A percentile compares a stretch with the other conserved stretches of the same genome.
phyloP scores from a whole-genome alignment of 2,329 filamentous ascomycete genomes.

The Achaetomium macrosporum region DNA sequence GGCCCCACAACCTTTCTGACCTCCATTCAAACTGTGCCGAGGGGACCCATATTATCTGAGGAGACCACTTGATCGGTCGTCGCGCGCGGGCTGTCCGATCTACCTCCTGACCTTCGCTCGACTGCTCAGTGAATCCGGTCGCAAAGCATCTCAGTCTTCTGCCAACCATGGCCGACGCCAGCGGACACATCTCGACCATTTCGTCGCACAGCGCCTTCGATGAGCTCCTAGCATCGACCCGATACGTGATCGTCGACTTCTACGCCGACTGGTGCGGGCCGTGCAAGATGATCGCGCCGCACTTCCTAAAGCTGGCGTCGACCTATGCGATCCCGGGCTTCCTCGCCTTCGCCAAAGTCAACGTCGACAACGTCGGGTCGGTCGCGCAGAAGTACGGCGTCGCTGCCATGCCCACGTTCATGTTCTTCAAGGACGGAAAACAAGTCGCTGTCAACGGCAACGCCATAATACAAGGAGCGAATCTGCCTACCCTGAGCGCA shows the following conservation, averaged over 20 bases:
- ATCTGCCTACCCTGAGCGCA: slow-evolving; percentile 27
- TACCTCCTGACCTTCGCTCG: background rate
- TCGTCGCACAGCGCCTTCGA: slow-evolving; percentile 42
- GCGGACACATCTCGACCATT: slow-evolving; percentile 39
- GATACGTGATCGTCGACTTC: slow-evolving; percentile 52
- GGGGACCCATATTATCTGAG: too few relatives aligned
- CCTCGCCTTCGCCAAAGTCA: slow-evolving; percentile 52
- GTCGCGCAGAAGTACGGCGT: slow-evolving; percentile 46
- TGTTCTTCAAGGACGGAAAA: slow-evolving; percentile 53
- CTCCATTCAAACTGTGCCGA: too few relatives aligned
- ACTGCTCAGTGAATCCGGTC: background rate
- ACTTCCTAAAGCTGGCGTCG: slow-evolving; percentile 45
- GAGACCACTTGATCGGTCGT: too few relatives aligned
- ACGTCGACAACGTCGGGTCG: slow-evolving; percentile 50
- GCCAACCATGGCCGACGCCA: slow-evolving; percentile 17
- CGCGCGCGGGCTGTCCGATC: background rate
- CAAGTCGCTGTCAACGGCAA: slow-evolving; percentile 37
- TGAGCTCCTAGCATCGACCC: slow-evolving; percentile 41
- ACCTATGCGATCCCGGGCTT: slow-evolving; percentile 35
- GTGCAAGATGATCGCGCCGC: slow-evolving; percentile 54
- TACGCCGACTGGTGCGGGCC: slow-evolving; percentile 56
- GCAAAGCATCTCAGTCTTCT: background rate
- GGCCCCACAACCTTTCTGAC: too few relatives aligned
- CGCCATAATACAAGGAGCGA: slow-evolving; percentile 34
- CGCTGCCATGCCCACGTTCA: slow-evolving; percentile 53